phyloP scores from a whole-genome alignment of 2,329 filamentous ascomycete species.

The Ophiostoma piceae region DNA sequence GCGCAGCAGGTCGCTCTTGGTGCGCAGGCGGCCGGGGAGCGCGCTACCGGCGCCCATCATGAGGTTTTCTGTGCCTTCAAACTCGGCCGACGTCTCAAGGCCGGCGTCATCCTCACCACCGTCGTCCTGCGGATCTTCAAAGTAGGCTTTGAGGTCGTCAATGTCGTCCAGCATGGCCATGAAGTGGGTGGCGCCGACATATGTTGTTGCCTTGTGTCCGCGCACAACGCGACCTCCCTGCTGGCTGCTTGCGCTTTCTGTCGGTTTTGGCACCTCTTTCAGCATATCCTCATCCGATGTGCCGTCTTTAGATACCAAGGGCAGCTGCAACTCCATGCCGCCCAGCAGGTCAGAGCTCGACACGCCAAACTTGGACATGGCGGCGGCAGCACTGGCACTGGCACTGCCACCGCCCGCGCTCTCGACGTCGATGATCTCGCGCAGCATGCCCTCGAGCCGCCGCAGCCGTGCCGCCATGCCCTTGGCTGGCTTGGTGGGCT shows the following conservation, averaged over 20 bases:
- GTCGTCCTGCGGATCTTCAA: slow-evolving; percentile 44
- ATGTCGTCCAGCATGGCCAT: slow-evolving; percentile 59
- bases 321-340: background rate
- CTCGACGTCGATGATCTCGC: slow-evolving; percentile 45
- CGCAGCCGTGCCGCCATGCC: slow-evolving; percentile 51
- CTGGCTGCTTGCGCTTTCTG: background rate
- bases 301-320: background rate
- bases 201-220: slow-evolving; percentile 43
- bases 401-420: background rate
- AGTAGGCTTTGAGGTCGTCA: slow-evolving; percentile 54
- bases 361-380: slow-evolving; percentile 26
- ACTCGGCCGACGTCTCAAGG: slow-evolving; percentile 28
- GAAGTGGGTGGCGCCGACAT: slow-evolving; percentile 56
- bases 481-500: slow-evolving; percentile 38
- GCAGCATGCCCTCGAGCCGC: slow-evolving; percentile 54
- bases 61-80: slow-evolving; percentile 39
- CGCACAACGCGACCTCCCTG: slow-evolving; percentile 41
- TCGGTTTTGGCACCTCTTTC: slow-evolving; percentile 28
- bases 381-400: slow-evolving; percentile 6
- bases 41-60: slow-evolving; percentile 32
- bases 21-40: slow-evolving; percentile 34
- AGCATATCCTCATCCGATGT: background rate
- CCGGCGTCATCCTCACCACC: slow-evolving; percentile 35
- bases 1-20: slow-evolving; percentile 44
- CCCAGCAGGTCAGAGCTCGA: slow-evolving; percentile 17